Base-by-base conservation (phyloP, 2,329 filamentous ascomycete genomes). In the Verticillium albo-atrum region DNA sequence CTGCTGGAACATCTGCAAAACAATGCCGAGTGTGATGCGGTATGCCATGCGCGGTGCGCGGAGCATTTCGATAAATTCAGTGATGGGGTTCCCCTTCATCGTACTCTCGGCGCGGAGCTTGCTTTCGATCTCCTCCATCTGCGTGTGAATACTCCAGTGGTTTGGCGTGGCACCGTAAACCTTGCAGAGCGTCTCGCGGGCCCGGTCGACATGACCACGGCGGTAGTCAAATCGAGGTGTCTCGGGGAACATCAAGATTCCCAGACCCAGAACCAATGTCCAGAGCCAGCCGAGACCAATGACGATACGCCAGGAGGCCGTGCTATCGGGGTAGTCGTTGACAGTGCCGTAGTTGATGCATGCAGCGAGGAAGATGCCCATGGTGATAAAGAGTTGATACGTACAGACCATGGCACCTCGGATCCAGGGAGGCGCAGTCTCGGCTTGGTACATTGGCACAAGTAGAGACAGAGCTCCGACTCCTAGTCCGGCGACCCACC, bases 401-500 rank as follows among this genome's bases (percentile, higher is more conserved):
- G 81, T 82, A 54, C 82, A 82, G 55, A 91, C 84, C 63, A 90
- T 79, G 4, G 84, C 79, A 58, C 86, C 88, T 64, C 89, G 81
- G 55, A 91, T 84, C 70, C 85, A 85, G 15, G 85, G 80, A 0
- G 89, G 89, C 0, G 85, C 84, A 6, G 82, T 88, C 72, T 91
- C 89, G n/a, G 83, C 83, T 67, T 90, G 87, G 68, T 89, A 91
- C 84, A 91, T 87, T n/a, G 87, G 86, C 0, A 88, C 86, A 14
- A 87, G 72, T 5, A 89, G 81, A 10, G 82, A 86, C 2, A 90
- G 72, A 0, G 82, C 84, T 58, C 89, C 89, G 50, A 91, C 86
- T 15, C 87, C 87, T 1, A 90, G 75, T 56, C 88, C 89, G 15
- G 86, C 83, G 17, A 89, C 78, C 65, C 85, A 82, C 58, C 89